Conservation (phyloP, 306 rosid species). For the Cucurbita argyrosperma region DNA sequence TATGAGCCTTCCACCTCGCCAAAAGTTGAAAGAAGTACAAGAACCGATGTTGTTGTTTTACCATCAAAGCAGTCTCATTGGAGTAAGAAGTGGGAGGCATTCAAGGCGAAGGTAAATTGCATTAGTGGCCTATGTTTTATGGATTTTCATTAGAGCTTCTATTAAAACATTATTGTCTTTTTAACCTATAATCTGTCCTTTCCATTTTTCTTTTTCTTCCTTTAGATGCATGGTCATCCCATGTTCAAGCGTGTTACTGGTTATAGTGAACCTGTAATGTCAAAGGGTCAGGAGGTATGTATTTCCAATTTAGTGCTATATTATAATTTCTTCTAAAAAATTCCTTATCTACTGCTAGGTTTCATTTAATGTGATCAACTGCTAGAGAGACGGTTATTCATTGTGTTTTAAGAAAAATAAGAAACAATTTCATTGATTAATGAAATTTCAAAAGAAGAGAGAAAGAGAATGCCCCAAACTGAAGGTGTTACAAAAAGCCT, state of each 20-base stretch:
- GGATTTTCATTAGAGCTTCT: not conserved
- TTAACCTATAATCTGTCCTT: not conserved
- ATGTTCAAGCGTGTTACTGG: conserved; percentile 34
- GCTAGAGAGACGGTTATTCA: not conserved
- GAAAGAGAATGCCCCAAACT: not conserved
- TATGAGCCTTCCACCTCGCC: conserved; percentile 28
- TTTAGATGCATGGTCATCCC: conserved; percentile 52
- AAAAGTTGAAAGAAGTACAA: conserved; percentile 48
- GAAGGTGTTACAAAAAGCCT: not conserved
- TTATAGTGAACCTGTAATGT: conserved; percentile 56
- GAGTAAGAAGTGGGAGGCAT: conserved; percentile 65
- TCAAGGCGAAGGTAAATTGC: conserved; percentile 51
- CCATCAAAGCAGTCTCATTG: conserved; percentile 58
- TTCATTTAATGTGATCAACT: not conserved
- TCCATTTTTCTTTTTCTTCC: conserved; percentile 2
- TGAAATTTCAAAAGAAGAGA: not conserved
- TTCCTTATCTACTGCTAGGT: not conserved
- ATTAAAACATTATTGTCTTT: not conserved
- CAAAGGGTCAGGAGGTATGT: conserved; percentile 82
- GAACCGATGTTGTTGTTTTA: conserved; percentile 49
- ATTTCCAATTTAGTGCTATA: conserved; percentile 11
- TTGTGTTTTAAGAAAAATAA: too few species aligned
- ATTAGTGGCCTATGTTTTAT: not conserved
- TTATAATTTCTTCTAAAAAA: not conserved
- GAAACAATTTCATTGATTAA: not conserved